Evolutionary conservation across 257 asterid species (phyloP), one percentile per base, ranked within the genome.

Genomic region (Marsdenia floribunda): DNA sequence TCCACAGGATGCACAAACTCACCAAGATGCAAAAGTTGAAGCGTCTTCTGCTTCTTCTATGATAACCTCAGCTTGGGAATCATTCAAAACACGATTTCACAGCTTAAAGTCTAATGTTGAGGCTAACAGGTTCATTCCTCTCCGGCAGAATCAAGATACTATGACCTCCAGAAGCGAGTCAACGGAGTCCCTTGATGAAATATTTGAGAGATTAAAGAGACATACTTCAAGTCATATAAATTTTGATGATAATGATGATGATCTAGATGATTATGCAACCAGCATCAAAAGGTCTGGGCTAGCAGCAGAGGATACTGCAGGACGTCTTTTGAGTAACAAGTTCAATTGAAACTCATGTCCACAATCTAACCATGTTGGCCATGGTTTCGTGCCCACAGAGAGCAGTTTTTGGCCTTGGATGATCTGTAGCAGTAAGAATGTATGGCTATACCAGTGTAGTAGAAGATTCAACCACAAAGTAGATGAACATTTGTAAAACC

Each of bases 181-280:
- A 16, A 71, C 87, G 15, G 91, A 89, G 79, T 87, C 95, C 49
- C 87, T 91, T 1, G 93, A 87, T 52, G 88, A 87, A 22, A 89
- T 91, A 75, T 89, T 89, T 49, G 88, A 84, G 78, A 84, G 88
- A 77, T 84, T 89, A 61, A 82, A 82, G 50, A 77, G 80, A 75
- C 89, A 90, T 22, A 24, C 77, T 33, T 59, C 78, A 47, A 82
- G 80, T 24, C 83, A 60, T 40, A 37, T 77, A 11, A 78, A 74
- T 37, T 76, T 68, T 40, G 85, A 74, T 7, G 85, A 80, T 18
- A 70, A 44, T 44, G 83, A 83, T 44, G 80, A 83, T 47, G 47
- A 73, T 50, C 73, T 37, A 64, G 83, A 75, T 74, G 83, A 78
- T 55, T 49, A n/a, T 70, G 77, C 52, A 47, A 46, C 37, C 65